phyloP scores from a whole-genome alignment of 192 early-diverging fungal genomes.

The Funneliformis geosporum region DNA sequence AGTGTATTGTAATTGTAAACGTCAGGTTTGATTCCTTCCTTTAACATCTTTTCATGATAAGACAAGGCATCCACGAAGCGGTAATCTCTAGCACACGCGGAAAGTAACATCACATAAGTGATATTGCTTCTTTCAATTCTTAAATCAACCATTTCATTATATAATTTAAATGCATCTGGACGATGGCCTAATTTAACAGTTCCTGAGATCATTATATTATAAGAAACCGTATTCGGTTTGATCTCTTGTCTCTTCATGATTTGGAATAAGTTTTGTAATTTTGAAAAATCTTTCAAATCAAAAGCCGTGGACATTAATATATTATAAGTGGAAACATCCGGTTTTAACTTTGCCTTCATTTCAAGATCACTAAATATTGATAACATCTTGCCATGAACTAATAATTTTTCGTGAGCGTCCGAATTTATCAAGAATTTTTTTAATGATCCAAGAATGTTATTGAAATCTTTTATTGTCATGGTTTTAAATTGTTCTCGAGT shows the following conservation, averaged over 20 bases:
- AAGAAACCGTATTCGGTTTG: conserved; percentile 18
- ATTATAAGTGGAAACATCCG: conserved; percentile 6
- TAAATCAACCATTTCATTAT: conserved; percentile 7
- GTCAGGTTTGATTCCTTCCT: neutral
- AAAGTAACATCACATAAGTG: conserved; percentile 15
- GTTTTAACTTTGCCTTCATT: neutral
- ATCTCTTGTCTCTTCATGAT: conserved; percentile 26
- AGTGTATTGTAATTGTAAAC: conserved; percentile 6
- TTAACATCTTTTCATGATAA: neutral
- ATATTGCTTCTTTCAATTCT: neutral
- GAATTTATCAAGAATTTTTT: neutral
- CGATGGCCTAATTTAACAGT: neutral
- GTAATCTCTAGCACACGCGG: neutral
- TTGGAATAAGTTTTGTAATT: conserved; percentile 2
- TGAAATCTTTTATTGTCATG: neutral
- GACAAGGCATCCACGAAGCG: neutral
- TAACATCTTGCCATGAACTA: neutral
- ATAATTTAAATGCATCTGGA: neutral
- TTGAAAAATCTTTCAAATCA: conserved; percentile 5
- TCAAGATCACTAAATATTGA: neutral
- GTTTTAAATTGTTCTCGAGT: neutral
- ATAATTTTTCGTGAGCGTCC: neutral
- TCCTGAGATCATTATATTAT: conserved; percentile 36
- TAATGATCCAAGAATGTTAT: neutral
- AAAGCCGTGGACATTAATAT: conserved; percentile 19